These are phyloP conservation scores for Didymella pinodella DNA, from an alignment of 2,329 filamentous ascomycete genomes.

Conservation along the genomic window DNA sequence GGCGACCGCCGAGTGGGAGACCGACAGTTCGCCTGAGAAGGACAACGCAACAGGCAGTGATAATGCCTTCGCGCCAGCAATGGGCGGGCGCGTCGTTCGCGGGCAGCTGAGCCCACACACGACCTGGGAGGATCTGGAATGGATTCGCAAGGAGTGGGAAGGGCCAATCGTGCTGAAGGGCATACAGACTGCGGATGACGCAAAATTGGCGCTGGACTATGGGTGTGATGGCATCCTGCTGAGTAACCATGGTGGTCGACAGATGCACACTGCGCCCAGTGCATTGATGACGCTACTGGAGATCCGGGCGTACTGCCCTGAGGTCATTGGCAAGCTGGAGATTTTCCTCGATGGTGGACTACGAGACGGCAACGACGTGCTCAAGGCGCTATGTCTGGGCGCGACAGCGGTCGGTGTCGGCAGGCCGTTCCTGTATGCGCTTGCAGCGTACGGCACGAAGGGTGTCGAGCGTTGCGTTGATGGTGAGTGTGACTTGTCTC, in stretches of 20 bases:
- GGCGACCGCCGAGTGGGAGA: slow-evolving; percentile 60
- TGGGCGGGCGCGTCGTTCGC: slow-evolving; percentile 55
- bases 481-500: slow-evolving; percentile 35
- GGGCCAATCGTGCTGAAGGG: slow-evolving; percentile 57
- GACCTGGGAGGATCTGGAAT: slow-evolving; percentile 58
- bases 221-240: slow-evolving; percentile 59
- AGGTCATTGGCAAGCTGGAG: slow-evolving; percentile 48
- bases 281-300: slow-evolving; percentile 50
- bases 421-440: slow-evolving; percentile 50
- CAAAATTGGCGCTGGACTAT: slow-evolving; percentile 54
- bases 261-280: slow-evolving; percentile 56
- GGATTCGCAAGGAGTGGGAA: slow-evolving; percentile 53
- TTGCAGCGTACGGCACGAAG: slow-evolving; percentile 49
- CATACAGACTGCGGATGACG: slow-evolving; percentile 56
- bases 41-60: slow-evolving; percentile 55
- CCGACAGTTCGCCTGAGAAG: slow-evolving; percentile 13
- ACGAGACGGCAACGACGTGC: slow-evolving; percentile 49
- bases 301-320: slow-evolving; percentile 49
- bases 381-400: slow-evolving; percentile 52
- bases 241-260: slow-evolving; percentile 63
- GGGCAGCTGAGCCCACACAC: slow-evolving; percentile 55
- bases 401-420: slow-evolving; percentile 52
- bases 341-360: slow-evolving; percentile 51
- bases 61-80: slow-evolving; percentile 65
- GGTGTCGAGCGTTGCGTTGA: slow-evolving; percentile 50